Conservation (phyloP, 2,329 filamentous ascomycete genomes). For the Scytalidium lignicola region DNA sequence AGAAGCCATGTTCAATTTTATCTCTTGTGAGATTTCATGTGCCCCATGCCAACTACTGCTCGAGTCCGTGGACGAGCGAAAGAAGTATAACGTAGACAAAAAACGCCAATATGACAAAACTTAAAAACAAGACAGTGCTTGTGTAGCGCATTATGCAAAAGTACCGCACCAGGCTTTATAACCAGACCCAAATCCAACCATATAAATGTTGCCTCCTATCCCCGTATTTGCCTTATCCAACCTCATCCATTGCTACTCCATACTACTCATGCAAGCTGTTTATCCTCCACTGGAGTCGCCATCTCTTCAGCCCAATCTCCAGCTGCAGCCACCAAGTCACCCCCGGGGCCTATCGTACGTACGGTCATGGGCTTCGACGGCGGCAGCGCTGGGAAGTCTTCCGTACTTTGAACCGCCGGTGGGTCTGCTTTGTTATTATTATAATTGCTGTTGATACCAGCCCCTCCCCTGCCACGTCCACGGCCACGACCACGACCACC, state of each 20-base stretch:
- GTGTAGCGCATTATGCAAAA: background rate
- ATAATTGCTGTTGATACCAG: constrained; percentile 1
- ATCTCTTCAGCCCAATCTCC: constrained; percentile 26
- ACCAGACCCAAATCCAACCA: background rate
- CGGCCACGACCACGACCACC: constrained; percentile 12
- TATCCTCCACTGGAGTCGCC: constrained; percentile 21
- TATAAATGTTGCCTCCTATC: background rate
- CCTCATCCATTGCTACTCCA: too few relatives aligned
- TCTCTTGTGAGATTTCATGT: background rate
- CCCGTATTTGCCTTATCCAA: background rate
- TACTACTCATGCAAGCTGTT: constrained; percentile 1
- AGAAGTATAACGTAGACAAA: background rate
- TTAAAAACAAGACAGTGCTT: background rate
- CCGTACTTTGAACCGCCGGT: constrained; percentile 11
- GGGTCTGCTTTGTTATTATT: background rate
- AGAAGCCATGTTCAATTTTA: background rate
- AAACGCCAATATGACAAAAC: background rate
- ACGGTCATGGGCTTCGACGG: background rate
- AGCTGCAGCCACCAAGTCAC: constrained; percentile 3
- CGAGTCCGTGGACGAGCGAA: background rate
- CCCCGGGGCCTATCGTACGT: background rate
- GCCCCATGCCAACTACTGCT: background rate
- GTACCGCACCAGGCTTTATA: background rate
- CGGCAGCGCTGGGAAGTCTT: constrained; percentile 24
- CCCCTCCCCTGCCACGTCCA: constrained; percentile 17